Evolutionary conservation across 768 basidiomycete genomes (phyloP).

Genomic region (Amanita pseudoporphyria): DNA sequence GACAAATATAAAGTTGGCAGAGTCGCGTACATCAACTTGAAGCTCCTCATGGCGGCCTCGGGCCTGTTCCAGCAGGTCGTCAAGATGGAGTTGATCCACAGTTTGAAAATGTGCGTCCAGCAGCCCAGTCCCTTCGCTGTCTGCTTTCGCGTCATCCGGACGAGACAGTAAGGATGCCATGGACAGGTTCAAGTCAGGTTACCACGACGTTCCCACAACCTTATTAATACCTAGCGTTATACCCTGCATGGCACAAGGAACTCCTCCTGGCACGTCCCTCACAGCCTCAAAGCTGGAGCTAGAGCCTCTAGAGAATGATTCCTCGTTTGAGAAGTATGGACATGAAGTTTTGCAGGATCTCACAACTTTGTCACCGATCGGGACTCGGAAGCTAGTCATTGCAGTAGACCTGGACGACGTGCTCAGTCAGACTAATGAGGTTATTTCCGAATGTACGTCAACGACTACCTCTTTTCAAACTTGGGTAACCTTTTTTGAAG

Average conservation of each 20-base stretch:
- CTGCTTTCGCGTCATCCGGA: slow-evolving; percentile 29
- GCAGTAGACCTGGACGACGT: slow-evolving; percentile 66
- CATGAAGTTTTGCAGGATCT: slow-evolving; percentile 11
- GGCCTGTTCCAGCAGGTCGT: slow-evolving; percentile 33
- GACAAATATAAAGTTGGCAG: slow-evolving; percentile 12
- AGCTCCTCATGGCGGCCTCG: slow-evolving; percentile 30
- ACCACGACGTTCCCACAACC: neutral
- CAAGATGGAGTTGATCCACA: slow-evolving; percentile 43
- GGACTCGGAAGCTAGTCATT: slow-evolving; percentile 30
- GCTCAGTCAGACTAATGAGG: slow-evolving; percentile 49
- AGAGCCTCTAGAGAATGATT: slow-evolving; percentile 3
- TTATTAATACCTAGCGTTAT: neutral
- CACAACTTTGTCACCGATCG: slow-evolving; percentile 14
- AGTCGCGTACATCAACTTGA: slow-evolving; percentile 33
- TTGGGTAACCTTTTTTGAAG: slow-evolving; percentile 21
- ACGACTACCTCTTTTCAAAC: neutral
- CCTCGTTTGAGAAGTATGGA: slow-evolving; percentile 6
- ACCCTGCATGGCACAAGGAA: too few species aligned
- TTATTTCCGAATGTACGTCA: slow-evolving; percentile 45
- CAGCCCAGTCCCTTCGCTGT: slow-evolving; percentile 23
- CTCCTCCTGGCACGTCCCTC: slow-evolving; percentile 18
- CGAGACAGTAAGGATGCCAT: slow-evolving; percentile 29
- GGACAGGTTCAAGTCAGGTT: neutral
- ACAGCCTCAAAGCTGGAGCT: slow-evolving; percentile 18
- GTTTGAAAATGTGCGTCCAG: slow-evolving; percentile 40